phyloP scores from a whole-genome alignment of 2,329 filamentous ascomycete species.

The Pseudocercospora ulei region DNA sequence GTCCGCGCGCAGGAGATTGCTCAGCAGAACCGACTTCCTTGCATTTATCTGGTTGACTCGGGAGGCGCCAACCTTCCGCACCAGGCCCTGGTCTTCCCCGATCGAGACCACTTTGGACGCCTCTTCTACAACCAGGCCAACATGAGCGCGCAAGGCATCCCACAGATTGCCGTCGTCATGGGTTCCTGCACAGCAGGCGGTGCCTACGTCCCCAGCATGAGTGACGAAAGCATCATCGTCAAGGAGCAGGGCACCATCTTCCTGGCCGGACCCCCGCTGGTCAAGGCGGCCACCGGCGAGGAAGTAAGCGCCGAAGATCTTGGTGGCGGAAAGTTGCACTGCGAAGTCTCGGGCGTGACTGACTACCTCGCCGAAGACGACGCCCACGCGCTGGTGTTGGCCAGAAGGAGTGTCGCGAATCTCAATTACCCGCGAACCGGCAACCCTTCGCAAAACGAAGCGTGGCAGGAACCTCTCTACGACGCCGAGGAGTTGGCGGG shows the following conservation, averaged over 20 bases:
- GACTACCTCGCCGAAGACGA: slow-evolving; percentile 94
- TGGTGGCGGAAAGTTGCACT: slow-evolving; percentile 81
- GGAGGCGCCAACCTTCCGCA: slow-evolving; percentile 91
- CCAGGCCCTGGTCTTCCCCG: slow-evolving; percentile 91
- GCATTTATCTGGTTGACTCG: slow-evolving; percentile 93
- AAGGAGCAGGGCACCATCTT: slow-evolving; percentile 95
- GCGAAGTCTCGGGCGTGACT: slow-evolving; percentile 80
- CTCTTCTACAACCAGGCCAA: slow-evolving; percentile 98
- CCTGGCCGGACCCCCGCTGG: slow-evolving; percentile 82
- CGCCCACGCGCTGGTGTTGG: slow-evolving; percentile 78
- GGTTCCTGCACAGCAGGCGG: slow-evolving; percentile 92
- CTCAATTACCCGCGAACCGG: slow-evolving; percentile 66
- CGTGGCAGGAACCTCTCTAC: slow-evolving; percentile 67
- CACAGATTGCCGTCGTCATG: slow-evolving; percentile 93
- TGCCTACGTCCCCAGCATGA: slow-evolving; percentile 94
- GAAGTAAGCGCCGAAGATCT: slow-evolving; percentile 83
- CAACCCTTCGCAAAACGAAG: slow-evolving; percentile 33
- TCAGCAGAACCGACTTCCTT: slow-evolving; percentile 71
- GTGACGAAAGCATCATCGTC: slow-evolving; percentile 94
- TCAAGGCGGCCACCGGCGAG: slow-evolving; percentile 93
- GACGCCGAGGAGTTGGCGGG: slow-evolving; percentile 70
- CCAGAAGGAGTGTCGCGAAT: slow-evolving; percentile 72
- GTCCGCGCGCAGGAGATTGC: slow-evolving; percentile 84
- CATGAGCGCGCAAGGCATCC: slow-evolving; percentile 81
- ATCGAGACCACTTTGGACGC: slow-evolving; percentile 86